Evolutionary conservation across 2,329 filamentous ascomycete species (phyloP), one percentile per base, ranked within the genome.

Genomic region (Lachnellula hyalina): DNA sequence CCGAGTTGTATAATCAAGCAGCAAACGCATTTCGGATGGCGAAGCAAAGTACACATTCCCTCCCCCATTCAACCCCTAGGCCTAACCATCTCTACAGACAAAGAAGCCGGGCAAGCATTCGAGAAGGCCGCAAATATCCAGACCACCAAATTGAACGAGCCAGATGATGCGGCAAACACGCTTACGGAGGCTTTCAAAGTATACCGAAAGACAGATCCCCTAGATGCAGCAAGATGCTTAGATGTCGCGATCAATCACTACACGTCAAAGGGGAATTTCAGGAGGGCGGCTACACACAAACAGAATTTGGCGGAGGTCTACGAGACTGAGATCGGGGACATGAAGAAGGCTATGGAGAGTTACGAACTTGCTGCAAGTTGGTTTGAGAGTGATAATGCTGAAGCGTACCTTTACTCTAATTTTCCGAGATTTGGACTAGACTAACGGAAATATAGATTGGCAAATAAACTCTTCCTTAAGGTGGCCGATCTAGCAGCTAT

Each of bases 391-490:
- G 90, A 96, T 68, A 90, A 90, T 73, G 89, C 90, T 23, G 82
- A 85, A 65, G 89, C 90, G 84, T 91, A 79, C 71, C 85, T 79
- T 42, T 54, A 53, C 41, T 21, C 17, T n/a, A 17, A 19, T 9
- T 8, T 28, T 45, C 25, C 28, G 12, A 38, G 45, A 53, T 17
- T 57, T 5, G 5, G 49, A 15, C 15, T 38, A n/a, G 28, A 32
- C 55, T 62, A 23, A 60, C 45, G 32, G 25, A 17, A 40, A 5
- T 42, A 46, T 64, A 91, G 89, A 36, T 81, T 96, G 34, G 91
- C 92, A 60, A 97, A 96, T 77, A 96, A 96, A 74, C 83, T 94
- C 56, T 96, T 83, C 78, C 83, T 96, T 63, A 96, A 96, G 75
- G 88, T 92, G 9, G 93, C 90, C 47, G 94, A 97, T 66, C 78